Conservation (phyloP, 306 rosid species). For the Cucurbita maxima region DNA sequence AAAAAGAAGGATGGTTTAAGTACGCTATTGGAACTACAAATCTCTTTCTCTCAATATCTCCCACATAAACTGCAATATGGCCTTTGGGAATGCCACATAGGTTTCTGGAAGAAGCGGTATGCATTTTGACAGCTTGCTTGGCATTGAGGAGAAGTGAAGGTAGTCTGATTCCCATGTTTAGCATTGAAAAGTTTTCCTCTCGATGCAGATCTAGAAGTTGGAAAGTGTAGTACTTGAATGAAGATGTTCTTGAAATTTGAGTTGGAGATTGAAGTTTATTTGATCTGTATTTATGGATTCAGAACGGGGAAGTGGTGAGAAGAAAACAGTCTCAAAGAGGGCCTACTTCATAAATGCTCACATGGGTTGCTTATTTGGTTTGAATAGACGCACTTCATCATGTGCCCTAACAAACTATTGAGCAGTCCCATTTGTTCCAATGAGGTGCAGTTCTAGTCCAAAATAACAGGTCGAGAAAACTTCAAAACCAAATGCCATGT, state of each 20-base stretch:
- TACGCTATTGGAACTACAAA: conserved; percentile 12
- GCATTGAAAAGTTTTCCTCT: not conserved
- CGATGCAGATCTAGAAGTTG: not conserved
- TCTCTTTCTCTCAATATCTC: not conserved
- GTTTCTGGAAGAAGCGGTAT: not conserved
- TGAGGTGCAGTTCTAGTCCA: not conserved
- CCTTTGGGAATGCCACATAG: not conserved
- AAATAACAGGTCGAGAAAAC: not conserved
- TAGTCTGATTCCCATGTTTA: conserved; percentile 2
- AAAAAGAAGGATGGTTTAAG: conserved; percentile 10
- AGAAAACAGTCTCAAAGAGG: not conserved
- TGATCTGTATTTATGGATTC: not conserved
- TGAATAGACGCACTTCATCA: not conserved
- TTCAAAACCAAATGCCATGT: not conserved
- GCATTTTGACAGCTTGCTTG: not conserved
- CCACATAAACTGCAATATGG: not conserved
- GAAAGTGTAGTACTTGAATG: not conserved
- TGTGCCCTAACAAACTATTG: not conserved
- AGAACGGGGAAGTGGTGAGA: not conserved
- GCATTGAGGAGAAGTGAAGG: conserved; percentile 6
- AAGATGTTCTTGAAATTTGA: not conserved
- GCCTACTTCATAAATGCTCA: conserved; percentile 5
- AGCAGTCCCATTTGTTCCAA: not conserved
- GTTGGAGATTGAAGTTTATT: not conserved
- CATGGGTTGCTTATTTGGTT: conserved; percentile 1